These are phyloP conservation scores for Umbelopsis isabellina DNA, from an alignment of 192 early-diverging fungal genomes.

Conservation along the genomic window DNA sequence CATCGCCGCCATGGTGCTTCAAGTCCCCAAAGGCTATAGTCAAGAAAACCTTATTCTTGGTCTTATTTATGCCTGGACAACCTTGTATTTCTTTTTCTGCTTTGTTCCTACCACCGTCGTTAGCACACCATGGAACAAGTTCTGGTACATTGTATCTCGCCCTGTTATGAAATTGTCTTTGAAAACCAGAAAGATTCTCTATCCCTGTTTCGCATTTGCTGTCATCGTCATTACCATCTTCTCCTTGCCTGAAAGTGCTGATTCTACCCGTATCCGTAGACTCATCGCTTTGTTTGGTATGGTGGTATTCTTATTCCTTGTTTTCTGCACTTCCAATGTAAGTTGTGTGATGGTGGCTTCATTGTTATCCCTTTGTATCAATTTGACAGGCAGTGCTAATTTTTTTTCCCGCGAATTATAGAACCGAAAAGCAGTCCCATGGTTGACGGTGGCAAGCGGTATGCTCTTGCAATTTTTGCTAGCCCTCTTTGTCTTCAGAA, in stretches of 20 bases:
- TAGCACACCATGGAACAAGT: slow-evolving; percentile 18
- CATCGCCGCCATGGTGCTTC: slow-evolving; percentile 28
- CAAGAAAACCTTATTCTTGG: slow-evolving; percentile 39
- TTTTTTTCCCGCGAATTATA: background rate
- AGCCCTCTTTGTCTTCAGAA: slow-evolving; percentile 79
- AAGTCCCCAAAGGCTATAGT: slow-evolving; percentile 35
- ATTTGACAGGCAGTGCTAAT: background rate
- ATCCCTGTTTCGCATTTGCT: slow-evolving; percentile 33
- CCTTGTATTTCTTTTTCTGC: slow-evolving; percentile 28
- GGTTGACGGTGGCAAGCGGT: slow-evolving; percentile 75
- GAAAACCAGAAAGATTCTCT: background rate
- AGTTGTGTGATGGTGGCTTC: background rate
- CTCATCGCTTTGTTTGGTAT: slow-evolving; percentile 80
- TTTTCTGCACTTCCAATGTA: slow-evolving; percentile 59
- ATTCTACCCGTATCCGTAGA: slow-evolving; percentile 67
- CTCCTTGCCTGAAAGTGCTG: slow-evolving; percentile 46
- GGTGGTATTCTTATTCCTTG: slow-evolving; percentile 50
- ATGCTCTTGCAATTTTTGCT: slow-evolving; percentile 77
- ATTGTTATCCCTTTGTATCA: background rate
- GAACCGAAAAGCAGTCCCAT: slow-evolving; percentile 67
- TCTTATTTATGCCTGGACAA: slow-evolving; percentile 28
- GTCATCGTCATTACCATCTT: slow-evolving; percentile 61
- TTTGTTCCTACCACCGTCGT: slow-evolving; percentile 18
- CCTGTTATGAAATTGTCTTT: slow-evolving; percentile 26
- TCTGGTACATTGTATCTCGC: background rate